Conservation (phyloP, 768 basidiomycete genomes). For the Termitomyces sp. region DNA sequence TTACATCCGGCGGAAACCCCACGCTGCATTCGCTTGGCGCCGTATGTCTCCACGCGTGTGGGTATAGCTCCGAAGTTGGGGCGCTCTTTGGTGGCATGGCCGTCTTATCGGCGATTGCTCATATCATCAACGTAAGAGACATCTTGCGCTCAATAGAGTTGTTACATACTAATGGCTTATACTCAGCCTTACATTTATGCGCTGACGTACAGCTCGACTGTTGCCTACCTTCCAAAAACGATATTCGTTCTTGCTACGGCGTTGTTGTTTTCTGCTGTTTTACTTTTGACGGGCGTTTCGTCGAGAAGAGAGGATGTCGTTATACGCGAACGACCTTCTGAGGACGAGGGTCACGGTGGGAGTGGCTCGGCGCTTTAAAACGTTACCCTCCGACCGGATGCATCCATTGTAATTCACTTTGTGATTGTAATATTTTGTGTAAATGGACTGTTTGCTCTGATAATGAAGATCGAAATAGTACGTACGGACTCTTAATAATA, state of each 20-base stretch:
- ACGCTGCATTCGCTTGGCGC: conserved; percentile 67
- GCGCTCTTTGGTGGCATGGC: conserved; percentile 69
- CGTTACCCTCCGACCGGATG: too few species aligned
- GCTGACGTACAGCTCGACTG: conserved; percentile 56
- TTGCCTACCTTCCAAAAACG: conserved; percentile 58
- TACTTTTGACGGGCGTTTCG: conserved; percentile 36
- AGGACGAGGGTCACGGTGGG: neutral
- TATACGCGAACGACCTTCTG: conserved; percentile 1
- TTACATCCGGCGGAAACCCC: conserved; percentile 66
- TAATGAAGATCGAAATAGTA: too few species aligned
- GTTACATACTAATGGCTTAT: neutral
- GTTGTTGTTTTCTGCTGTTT: conserved; percentile 47
- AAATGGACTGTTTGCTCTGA: neutral
- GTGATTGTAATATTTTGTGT: neutral
- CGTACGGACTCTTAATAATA: too few species aligned
- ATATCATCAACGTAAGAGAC: conserved; percentile 50
- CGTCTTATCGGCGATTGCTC: conserved; percentile 58
- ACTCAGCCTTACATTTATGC: conserved; percentile 65
- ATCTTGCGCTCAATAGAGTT: neutral
- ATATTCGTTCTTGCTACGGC: conserved; percentile 58
- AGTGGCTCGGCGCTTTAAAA: neutral
- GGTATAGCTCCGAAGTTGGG: conserved; percentile 43
- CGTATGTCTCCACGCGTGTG: conserved; percentile 54
- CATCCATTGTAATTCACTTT: neutral
- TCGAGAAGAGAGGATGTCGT: conserved; percentile 11